These are phyloP conservation scores for Lecanicillium sp. DNA, from an alignment of 2,329 filamentous ascomycete genomes.

Conservation along the genomic window DNA sequence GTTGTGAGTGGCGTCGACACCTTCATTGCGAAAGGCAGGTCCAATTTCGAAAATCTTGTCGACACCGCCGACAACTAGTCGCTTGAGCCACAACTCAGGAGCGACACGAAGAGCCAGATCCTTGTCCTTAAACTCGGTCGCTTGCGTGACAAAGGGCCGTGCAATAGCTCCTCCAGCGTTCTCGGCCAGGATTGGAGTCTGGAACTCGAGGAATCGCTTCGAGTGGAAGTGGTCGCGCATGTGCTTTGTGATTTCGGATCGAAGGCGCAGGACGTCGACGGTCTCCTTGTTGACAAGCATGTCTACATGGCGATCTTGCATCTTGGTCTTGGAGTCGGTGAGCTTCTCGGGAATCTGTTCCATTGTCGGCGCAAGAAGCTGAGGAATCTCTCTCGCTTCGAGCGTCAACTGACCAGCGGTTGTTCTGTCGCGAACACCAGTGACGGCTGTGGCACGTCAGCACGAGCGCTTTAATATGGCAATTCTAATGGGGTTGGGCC, in stretches of 20 bases:
- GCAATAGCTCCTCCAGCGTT: constrained; percentile 83
- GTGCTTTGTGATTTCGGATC: constrained; percentile 66
- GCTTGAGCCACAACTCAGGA: constrained; percentile 91
- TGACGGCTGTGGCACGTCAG: constrained; percentile 49
- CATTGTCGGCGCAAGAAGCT: constrained; percentile 69
- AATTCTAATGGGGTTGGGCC: constrained; percentile 29
- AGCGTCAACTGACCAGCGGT: constrained; percentile 71
- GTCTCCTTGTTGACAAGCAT: constrained; percentile 68
- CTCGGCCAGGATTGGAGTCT: constrained; percentile 80
- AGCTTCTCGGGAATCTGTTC: constrained; percentile 70
- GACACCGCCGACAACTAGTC: constrained; percentile 81
- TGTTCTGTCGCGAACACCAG: constrained; percentile 64
- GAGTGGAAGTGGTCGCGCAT: constrained; percentile 69
- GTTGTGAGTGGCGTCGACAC: constrained; percentile 85
- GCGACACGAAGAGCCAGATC: constrained; percentile 78
- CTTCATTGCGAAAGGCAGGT: constrained; percentile 87
- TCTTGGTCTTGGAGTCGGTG: constrained; percentile 63
- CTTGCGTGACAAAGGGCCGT: constrained; percentile 74
- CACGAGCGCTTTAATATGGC: constrained; percentile 14
- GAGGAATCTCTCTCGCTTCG: constrained; percentile 59
- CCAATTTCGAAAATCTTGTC: constrained; percentile 91
- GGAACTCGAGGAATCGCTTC: constrained; percentile 75
- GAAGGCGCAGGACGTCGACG: constrained; percentile 64
- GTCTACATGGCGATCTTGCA: constrained; percentile 77
- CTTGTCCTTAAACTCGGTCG: constrained; percentile 68